Base-by-base conservation (phyloP, 1,284 basidiomycete genomes). In the Earliella scabrosa region DNA sequence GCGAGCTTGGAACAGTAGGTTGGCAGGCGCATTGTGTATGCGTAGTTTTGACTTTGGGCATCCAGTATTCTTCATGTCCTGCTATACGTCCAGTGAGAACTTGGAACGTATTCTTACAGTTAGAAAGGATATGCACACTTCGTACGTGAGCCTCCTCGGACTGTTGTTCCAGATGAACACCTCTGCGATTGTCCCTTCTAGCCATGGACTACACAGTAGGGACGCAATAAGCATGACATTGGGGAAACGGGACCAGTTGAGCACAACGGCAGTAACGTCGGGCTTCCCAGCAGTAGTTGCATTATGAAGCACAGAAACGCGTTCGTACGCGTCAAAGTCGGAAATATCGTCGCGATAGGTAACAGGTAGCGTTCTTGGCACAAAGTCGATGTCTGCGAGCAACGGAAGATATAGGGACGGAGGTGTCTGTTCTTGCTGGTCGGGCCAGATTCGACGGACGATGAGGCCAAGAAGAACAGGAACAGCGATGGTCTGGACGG, bases 81-180 rank as follows among this genome's bases (percentile, higher is more conserved):
- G 58, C 18, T n/a, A n/a, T n/a, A n/a, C n/a, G n/a, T n/a, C n/a
- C n/a, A n/a, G n/a, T n/a, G n/a, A n/a, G n/a, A n/a, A n/a, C n/a
- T n/a, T n/a, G n/a, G n/a, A n/a, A n/a, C n/a, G n/a, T n/a, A n/a
- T n/a, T n/a, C n/a, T n/a, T n/a, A n/a, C 26, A 58, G 45, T 18
- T 38, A 29, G 54, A 36, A 39, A 40, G 36, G 44, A 39, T 36
- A 52, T 48, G 52, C 73, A 58, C 59, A 83, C 83, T 62, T 78
- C 66, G 56, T 74, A 72, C 4, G 69, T 69, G 31, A 87, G 63
- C 31, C 65, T 58, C 16, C 67, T 66, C 2, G 82, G 81, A 65
- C 71, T 83, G 64, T 89, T 88, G 56, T 89, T 88, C 86, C 86
- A 90, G 13, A 88, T 70, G 36, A 81, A 68, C 2, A 88, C 75